Evolutionary conservation across 495 filamentous ascomycete species (phyloP).

Genomic region (Aspergillus coremiiformis): DNA sequence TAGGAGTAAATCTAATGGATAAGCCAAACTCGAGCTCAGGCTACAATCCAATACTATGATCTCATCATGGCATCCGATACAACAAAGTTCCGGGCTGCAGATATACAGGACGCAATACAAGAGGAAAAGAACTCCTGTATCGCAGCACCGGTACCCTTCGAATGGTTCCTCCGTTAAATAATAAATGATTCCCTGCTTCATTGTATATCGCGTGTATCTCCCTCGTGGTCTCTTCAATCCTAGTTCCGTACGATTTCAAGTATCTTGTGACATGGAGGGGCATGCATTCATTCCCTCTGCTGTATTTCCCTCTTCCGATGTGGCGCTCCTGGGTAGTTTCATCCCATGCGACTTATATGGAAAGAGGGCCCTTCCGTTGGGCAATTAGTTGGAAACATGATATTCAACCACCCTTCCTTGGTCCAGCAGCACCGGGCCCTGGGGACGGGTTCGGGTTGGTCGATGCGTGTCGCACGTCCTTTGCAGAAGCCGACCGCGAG

Average conservation of each 20-base stretch:
- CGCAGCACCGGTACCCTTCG: not conserved
- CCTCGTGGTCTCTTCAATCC: not conserved
- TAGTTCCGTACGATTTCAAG: not conserved
- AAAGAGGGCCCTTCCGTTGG: not conserved
- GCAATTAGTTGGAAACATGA: not conserved
- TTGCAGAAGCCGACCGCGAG: constrained; percentile 16
- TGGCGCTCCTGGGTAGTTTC: constrained; percentile 1
- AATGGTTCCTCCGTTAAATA: not conserved
- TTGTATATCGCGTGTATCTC: not conserved
- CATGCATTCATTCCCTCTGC: not conserved
- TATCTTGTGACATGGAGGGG: not conserved
- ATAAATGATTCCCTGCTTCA: not conserved
- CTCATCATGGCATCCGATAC: not conserved
- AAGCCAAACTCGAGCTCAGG: not conserved
- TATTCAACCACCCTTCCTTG: constrained; percentile 25
- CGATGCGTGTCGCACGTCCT: constrained; percentile 1
- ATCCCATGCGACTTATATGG: not conserved
- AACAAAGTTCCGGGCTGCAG: not conserved
- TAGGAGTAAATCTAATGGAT: constrained; percentile 1
- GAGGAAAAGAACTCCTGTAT: not conserved
- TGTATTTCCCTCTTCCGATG: not conserved
- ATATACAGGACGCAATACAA: not conserved
- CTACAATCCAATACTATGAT: not conserved
- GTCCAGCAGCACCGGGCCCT: constrained; percentile 22
- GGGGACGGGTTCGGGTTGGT: constrained; percentile 12